Evolutionary conservation across 83 land plant genomes (phyloP).

Genomic region (Isoetes engelmannii): DNA sequence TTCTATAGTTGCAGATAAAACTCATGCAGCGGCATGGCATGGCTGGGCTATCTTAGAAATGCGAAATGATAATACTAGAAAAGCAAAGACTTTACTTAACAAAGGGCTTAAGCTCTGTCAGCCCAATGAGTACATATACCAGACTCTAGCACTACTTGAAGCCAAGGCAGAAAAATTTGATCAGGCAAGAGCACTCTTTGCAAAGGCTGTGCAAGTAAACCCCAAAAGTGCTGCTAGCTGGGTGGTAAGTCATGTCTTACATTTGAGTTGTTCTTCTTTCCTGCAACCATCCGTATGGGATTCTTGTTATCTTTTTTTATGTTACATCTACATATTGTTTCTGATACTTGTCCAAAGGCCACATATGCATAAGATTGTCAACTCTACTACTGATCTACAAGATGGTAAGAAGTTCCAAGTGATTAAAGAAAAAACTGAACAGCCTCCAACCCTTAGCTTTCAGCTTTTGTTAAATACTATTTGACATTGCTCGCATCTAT

Average conservation of each 20-base stretch:
- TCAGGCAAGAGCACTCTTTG: conserved; percentile 68
- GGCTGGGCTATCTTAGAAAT: conserved; percentile 95
- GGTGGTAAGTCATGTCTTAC: conserved; percentile 55
- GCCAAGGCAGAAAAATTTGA: conserved; percentile 58
- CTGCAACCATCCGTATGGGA: no score
- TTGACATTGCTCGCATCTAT: no score
- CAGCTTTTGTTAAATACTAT: no score
- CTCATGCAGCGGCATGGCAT: conserved; percentile 96
- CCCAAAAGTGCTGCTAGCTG: conserved; percentile 98
- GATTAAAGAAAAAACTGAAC: no score
- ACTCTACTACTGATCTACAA: no score
- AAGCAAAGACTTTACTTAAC: conserved; percentile 62
- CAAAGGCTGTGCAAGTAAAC: conserved; percentile 66
- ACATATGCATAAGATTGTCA: no score
- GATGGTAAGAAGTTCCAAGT: no score
- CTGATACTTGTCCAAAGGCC: no score
- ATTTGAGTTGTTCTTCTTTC: neutral
- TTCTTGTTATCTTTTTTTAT: no score
- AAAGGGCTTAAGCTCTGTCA: conserved; percentile 80
- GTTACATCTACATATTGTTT: no score
- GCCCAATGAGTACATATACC: conserved; percentile 84
- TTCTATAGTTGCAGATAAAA: conserved; percentile 86
- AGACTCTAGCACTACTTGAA: conserved; percentile 86
- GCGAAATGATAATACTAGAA: conserved; percentile 63
- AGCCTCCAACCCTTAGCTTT: no score